These are phyloP conservation scores for Pisolithus thermaeus DNA, from an alignment of 1,284 basidiomycete species.

Conservation along the genomic window DNA sequence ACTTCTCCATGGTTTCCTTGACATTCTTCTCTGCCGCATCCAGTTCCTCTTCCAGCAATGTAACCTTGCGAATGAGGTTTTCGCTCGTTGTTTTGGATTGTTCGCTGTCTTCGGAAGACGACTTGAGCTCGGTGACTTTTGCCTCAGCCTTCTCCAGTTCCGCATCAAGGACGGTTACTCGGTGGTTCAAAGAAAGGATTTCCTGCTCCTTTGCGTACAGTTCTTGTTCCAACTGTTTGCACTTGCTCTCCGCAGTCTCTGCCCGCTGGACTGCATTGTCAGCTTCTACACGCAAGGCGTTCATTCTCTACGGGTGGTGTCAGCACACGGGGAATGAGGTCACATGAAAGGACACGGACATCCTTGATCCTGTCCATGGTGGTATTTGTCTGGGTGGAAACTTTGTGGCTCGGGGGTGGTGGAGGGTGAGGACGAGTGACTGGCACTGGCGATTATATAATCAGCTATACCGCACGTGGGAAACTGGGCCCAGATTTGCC, in stretches of 20 bases:
- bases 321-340: slow-evolving; percentile 5
- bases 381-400: slow-evolving; percentile 16
- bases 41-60: slow-evolving; percentile 91
- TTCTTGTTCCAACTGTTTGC: slow-evolving; percentile 79
- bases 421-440: slow-evolving; percentile 3
- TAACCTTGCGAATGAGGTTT: slow-evolving; percentile 78
- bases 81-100: slow-evolving; percentile 73
- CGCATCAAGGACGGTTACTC: slow-evolving; percentile 62
- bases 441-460: slow-evolving; percentile 4
- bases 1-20: slow-evolving; percentile 98
- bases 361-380: slow-evolving; percentile 75
- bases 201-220: slow-evolving; percentile 87
- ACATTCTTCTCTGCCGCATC: slow-evolving; percentile 95
- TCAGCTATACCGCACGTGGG: slow-evolving; percentile 23
- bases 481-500: slow-evolving; percentile 19
- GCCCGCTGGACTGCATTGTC: slow-evolving; percentile 78
- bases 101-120: slow-evolving; percentile 68
- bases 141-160: slow-evolving; percentile 76
- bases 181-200: slow-evolving; percentile 79
- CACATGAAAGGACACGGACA: slow-evolving; percentile 25
- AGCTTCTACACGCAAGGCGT: slow-evolving; percentile 76
- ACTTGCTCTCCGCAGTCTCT: slow-evolving; percentile 79
- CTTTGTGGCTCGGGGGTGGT: slow-evolving; percentile 3
- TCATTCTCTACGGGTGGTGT: slow-evolving; percentile 52
- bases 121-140: slow-evolving; percentile 72